Evolutionary conservation across 1,284 basidiomycete species (phyloP).

Genomic region (Ceratobasidium sp.): DNA sequence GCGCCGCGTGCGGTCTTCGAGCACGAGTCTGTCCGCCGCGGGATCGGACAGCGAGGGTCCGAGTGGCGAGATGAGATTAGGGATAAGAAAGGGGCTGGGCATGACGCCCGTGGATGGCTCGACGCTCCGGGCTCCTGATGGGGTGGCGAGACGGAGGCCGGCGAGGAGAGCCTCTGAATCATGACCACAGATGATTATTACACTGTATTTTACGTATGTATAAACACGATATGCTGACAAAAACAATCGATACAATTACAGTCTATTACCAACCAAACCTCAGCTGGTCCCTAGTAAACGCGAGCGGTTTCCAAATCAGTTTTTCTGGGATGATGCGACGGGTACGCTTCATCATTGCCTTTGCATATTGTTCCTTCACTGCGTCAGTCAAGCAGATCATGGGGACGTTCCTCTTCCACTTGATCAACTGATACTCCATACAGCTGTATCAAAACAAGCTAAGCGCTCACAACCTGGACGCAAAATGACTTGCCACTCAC

Average conservation of each 20-base stretch:
- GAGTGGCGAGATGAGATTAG: conserved; percentile 33
- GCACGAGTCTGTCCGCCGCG: conserved; percentile 40
- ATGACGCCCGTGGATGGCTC: conserved; percentile 45
- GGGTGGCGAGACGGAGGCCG: conserved; percentile 27
- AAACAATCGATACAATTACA: conserved; percentile 7
- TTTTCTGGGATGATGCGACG: conserved; percentile 84
- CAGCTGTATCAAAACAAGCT: conserved; percentile 67
- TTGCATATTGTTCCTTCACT: conserved; percentile 91
- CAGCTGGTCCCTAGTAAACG: conserved; percentile 90
- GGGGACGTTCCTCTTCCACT: conserved; percentile 96
- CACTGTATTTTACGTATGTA: conserved; percentile 40
- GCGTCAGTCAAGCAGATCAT: conserved; percentile 93
- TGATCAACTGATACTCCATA: conserved; percentile 94
- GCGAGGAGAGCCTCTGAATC: conserved; percentile 21
- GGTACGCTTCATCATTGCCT: conserved; percentile 82
- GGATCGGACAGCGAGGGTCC: conserved; percentile 43
- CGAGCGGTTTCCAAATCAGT: conserved; percentile 94
- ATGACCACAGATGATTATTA: conserved; percentile 15
- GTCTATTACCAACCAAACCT: conserved; percentile 82
- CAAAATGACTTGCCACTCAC: conserved; percentile 65
- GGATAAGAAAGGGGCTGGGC: conserved; percentile 21
- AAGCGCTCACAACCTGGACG: conserved; percentile 49
- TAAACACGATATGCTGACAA: conserved; percentile 13
- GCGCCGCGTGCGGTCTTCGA: conserved; percentile 38
- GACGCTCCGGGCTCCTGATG: conserved; percentile 12